Evolutionary conservation across 2,329 filamentous ascomycete genomes (phyloP), one percentile per base, ranked within the genome.

Genomic region (Escovopsis sp.): DNA sequence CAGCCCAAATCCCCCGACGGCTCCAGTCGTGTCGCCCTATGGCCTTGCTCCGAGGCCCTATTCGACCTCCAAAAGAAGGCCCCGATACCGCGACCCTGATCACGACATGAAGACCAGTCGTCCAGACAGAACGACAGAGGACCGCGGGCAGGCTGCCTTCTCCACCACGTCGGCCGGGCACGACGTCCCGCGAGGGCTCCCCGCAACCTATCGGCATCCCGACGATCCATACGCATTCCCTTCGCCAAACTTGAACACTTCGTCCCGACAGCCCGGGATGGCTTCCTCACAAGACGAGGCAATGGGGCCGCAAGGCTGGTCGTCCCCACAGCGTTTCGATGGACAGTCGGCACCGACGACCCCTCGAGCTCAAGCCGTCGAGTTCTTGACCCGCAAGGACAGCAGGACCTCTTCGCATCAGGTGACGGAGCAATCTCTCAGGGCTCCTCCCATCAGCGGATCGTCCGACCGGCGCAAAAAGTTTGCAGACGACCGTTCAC

Each of bases 401-500:
- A 53, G 47, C 16, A 49, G 41, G 30, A 42, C 48, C 35, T 45
- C 44, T 20, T 42, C 49, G 37, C 47, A 51, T 39, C 47, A 52
- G 39, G 39, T 48, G 14, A 45, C 45, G 34, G 41, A 51, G 34
- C 58, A 61, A 42, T 51, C 55, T 2, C 63, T 58, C 51, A 64
- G 58, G 53, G 55, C 58, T 15, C 64, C 58, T 15, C 64, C 67
- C 5, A 44, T 56, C 35, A 59, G 50, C 39, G 60, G 56, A 47
- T 62, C 59, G 40, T 56, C 59, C 40, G 63, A 65, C 50, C 64
- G 68, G 49, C 63, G 67, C 43, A 73, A 66, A 67, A 67, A 70
- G 65, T 78, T 84, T 62, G 84, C 89, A 54, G 72, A 81, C 43
- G 82, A 93, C 57, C 78, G 84, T 53, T 96, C 89, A 48, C 91